These are phyloP conservation scores for Xylaria bambusicola DNA, from an alignment of 495 filamentous ascomycete genomes.

Conservation along the genomic window DNA sequence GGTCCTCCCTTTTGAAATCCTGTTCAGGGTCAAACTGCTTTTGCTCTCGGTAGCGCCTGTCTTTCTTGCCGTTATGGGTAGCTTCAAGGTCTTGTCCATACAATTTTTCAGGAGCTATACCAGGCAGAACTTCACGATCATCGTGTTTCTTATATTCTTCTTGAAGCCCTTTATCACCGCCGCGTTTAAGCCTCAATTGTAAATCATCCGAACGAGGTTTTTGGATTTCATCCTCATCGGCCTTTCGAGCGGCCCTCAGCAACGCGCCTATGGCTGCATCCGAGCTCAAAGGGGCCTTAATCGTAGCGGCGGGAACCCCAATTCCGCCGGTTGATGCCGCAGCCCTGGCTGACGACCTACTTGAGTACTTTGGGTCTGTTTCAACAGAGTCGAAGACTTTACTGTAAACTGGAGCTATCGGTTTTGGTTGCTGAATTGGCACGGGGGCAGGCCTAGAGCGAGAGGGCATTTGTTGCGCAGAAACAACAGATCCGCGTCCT, in stretches of 20 bases:
- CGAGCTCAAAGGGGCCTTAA: slow-evolving; percentile 43
- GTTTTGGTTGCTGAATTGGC: slow-evolving; percentile 50
- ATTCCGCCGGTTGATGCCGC: slow-evolving; percentile 50
- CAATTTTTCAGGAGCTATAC: slow-evolving; percentile 41
- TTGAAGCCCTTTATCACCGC: slow-evolving; percentile 24
- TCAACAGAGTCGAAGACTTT: slow-evolving; percentile 44
- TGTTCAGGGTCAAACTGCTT: slow-evolving; percentile 23
- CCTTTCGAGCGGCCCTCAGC: slow-evolving; percentile 32
- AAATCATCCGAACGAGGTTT: slow-evolving; percentile 27
- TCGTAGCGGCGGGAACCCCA: slow-evolving; percentile 51
- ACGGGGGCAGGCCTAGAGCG: slow-evolving; percentile 36
- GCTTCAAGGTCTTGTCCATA: slow-evolving; percentile 30
- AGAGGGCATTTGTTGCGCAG: slow-evolving; percentile 32
- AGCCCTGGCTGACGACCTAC: slow-evolving; percentile 34
- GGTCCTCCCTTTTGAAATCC: slow-evolving; percentile 23
- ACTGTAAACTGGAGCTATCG: slow-evolving; percentile 42
- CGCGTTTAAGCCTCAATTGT: slow-evolving; percentile 17
- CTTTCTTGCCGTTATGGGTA: slow-evolving; percentile 17
- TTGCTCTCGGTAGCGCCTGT: slow-evolving; percentile 20
- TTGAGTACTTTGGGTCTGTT: slow-evolving; percentile 27
- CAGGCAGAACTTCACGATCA: slow-evolving; percentile 19
- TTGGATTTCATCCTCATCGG: slow-evolving; percentile 28
- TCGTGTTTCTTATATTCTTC: slow-evolving; percentile 28
- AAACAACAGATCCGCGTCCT: slow-evolving; percentile 50
- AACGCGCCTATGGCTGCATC: slow-evolving; percentile 45